phyloP scores from a whole-genome alignment of 2,329 filamentous ascomycete genomes.

The Alternaria sp. region DNA sequence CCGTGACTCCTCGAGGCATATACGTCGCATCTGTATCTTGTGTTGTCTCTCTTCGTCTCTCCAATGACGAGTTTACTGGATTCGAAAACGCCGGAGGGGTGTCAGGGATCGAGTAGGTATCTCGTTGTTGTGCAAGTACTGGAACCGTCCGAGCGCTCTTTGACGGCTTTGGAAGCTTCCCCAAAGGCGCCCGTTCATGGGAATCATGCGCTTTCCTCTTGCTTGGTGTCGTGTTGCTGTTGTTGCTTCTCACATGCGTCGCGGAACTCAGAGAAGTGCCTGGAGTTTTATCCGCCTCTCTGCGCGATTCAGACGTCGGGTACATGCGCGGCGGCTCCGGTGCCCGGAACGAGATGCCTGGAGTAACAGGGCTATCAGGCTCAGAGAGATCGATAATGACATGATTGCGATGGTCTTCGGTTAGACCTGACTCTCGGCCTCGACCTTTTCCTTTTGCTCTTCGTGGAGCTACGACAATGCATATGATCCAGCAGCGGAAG shows the following conservation, averaged over 20 bases:
- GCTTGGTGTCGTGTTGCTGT: not conserved
- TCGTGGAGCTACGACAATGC: slow-evolving; percentile 5
- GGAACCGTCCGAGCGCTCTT: not conserved
- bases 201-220: slow-evolving; percentile 17
- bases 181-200: slow-evolving; percentile 2
- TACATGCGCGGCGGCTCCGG: slow-evolving; percentile 6
- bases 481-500: slow-evolving; percentile 24
- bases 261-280: not conserved
- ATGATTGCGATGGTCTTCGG: not conserved
- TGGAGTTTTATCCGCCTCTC: not conserved
- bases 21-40: slow-evolving; percentile 10
- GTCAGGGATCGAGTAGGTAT: slow-evolving; percentile 11
- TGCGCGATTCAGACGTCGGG: not conserved
- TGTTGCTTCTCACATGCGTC: not conserved
- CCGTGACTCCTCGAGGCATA: slow-evolving; percentile 7
- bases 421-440: not conserved
- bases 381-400: not conserved
- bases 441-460: slow-evolving; percentile 13
- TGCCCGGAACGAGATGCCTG: not conserved
- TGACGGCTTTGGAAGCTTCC: slow-evolving; percentile 16
- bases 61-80: not conserved
- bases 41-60: not conserved
- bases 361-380: not conserved
- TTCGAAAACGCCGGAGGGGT: slow-evolving; percentile 2
- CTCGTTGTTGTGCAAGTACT: not conserved